Percentiles rank a stretch among this genome's conserved stretches.
Evolutionary conservation across 164 flowering plant genomes (phyloP).

Genomic region (Liriodendron chinense): DNA sequence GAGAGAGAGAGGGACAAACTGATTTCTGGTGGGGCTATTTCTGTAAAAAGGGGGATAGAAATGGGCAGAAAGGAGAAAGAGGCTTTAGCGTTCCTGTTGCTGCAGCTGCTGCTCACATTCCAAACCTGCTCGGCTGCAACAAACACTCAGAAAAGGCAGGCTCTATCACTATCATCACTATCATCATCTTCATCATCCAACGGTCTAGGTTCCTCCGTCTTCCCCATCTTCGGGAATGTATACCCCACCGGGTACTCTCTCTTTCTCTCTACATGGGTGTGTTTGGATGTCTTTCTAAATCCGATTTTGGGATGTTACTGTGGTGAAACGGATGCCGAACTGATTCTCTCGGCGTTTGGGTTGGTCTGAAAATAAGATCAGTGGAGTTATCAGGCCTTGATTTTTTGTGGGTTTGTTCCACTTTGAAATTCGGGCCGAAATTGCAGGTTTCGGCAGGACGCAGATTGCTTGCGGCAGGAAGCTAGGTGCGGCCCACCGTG

Average conservation of each 20-base stretch:
- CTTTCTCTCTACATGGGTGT: neutral
- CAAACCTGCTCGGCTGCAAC: neutral
- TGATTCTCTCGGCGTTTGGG: neutral
- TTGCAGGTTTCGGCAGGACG: too few relatives aligned
- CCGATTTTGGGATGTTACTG: neutral
- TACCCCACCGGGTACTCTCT: slow-evolving; percentile 2
- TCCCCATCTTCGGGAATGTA: neutral
- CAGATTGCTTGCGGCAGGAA: too few relatives aligned
- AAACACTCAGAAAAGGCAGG: neutral
- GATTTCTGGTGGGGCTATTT: too few relatives aligned
- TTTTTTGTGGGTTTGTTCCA: too few relatives aligned
- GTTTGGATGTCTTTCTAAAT: too few relatives aligned
- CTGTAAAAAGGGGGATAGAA: neutral
- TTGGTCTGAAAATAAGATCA: neutral
- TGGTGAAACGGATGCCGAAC: too few relatives aligned
- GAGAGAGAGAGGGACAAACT: too few relatives aligned
- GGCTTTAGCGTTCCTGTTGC: neutral
- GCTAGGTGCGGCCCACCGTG: too few relatives aligned
- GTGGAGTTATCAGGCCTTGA: neutral
- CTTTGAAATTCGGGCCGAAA: too few relatives aligned
- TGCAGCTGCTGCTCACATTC: neutral
- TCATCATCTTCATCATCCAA: too few relatives aligned
- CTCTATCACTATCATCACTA: neutral
- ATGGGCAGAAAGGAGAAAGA: neutral
- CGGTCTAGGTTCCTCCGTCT: neutral